phyloP scores from a whole-genome alignment of 192 early-diverging fungal genomes.

The Gaertneriomyces sp. region DNA sequence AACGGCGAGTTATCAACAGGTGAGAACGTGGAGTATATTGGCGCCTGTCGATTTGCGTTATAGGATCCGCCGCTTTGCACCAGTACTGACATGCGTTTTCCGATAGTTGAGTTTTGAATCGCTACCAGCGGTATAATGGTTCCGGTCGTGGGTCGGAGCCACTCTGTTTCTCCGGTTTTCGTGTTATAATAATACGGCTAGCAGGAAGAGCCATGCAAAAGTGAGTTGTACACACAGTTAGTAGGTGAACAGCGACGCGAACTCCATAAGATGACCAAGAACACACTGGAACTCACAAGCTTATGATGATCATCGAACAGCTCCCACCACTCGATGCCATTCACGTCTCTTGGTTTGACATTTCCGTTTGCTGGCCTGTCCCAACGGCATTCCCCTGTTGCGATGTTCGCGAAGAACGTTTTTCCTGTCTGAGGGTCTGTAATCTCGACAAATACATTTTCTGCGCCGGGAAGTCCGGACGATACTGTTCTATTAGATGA shows the following conservation, averaged over 20 bases:
- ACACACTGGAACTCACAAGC: slow-evolving; percentile 33
- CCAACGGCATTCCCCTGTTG: slow-evolving; percentile 78
- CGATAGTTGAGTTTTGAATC: slow-evolving; percentile 64
- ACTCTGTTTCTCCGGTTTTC: slow-evolving; percentile 79
- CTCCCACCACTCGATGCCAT: slow-evolving; percentile 96
- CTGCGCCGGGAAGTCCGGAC: slow-evolving; percentile 1
- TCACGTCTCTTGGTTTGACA: slow-evolving; percentile 63
- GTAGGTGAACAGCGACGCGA: no score
- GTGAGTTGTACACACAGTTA: not conserved
- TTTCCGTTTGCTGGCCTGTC: slow-evolving; percentile 56
- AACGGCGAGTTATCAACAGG: no score
- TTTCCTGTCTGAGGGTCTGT: slow-evolving; percentile 53
- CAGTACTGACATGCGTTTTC: slow-evolving; percentile 69
- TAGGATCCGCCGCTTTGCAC: slow-evolving; percentile 20
- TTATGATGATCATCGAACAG: slow-evolving; percentile 80
- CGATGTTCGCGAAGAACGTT: slow-evolving; percentile 53
- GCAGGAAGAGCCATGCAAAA: slow-evolving; percentile 1
- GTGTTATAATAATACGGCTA: slow-evolving; percentile 93
- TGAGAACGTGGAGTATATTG: no score
- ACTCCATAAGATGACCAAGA: not conserved
- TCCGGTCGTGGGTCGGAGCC: slow-evolving; percentile 71
- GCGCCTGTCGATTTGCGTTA: no score
- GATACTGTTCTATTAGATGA: not conserved
- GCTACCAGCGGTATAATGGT: slow-evolving; percentile 68
- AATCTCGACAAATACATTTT: slow-evolving; percentile 33